Base-by-base conservation (phyloP, 345 rosid genomes). In the Hibiscus mutabilis region DNA sequence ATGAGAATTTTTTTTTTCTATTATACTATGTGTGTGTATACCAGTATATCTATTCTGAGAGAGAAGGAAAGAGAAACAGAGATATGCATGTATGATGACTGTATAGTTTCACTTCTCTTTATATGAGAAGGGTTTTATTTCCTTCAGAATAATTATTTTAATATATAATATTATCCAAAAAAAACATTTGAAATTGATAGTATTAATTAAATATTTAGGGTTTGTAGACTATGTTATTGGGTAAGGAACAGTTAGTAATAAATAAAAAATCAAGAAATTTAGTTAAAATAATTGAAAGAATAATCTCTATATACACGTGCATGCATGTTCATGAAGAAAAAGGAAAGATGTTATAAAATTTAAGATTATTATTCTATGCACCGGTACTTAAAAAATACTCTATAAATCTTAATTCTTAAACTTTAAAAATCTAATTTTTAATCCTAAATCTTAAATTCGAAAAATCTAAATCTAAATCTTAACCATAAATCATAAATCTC, bases 101-200 rank as follows among this genome's bases (percentile, higher is more conserved):
- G n/a, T 51, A 62, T 77, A 73, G 76, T 78, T 72, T 63, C 51
- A 21, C 72, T 74, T 75, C 80, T 76, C 82, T 80, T 75, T 84
- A 77, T 76, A 84, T 75, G 78, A 72, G 73, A 40, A 75, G 52
- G 68, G 68, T 53, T 66, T 74, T 82, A 18, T 62, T 62, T 37
- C 10, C 40, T 18, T 37, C 19, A 18, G 19, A n/a, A n/a, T n/a
- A 33, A 35, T 40, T 52, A 2, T 56, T 75, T 56, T 47, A 25
- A 31, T n/a, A n/a, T 31, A 37, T 33, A 33, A 33, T 33, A 6
- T 33, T 33, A 33, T 33, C 35, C 35, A 4, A 33, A 33, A 33
- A 33, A 4, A 0, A 37, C 5, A 35, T 35, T 35, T 8, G 11
- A 37, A 37, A 37, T 37, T 37, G 35, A 37, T 37, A n/a, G n/a